phyloP scores from a whole-genome alignment of 2,329 filamentous ascomycete species.

The Pseudonectria foliicola region DNA sequence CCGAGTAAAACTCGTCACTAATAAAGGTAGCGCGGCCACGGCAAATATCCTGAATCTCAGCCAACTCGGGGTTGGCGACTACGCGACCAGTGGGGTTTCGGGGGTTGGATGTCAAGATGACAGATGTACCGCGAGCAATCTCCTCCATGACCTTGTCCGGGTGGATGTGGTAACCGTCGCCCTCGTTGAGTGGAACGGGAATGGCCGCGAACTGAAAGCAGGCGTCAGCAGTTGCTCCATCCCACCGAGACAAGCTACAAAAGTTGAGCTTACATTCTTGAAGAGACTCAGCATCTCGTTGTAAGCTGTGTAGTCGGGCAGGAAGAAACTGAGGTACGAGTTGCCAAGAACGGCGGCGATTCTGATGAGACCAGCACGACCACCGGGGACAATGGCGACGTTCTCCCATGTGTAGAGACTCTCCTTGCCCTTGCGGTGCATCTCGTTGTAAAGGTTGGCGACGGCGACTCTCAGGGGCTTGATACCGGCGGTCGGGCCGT shows the following conservation, averaged over 20 bases:
- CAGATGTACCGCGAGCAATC: constrained; percentile 76
- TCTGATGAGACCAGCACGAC: constrained; percentile 84
- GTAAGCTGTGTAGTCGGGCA: constrained; percentile 93
- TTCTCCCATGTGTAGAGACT: constrained; percentile 97
- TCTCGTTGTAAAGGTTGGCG: constrained; percentile 85
- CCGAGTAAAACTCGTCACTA: constrained; percentile 93
- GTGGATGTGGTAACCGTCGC: constrained; percentile 89
- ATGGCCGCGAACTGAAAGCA: constrained; percentile 67
- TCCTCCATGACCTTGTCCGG: constrained; percentile 89
- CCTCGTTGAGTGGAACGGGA: constrained; percentile 74
- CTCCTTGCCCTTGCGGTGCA: constrained; percentile 79
- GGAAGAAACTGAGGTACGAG: constrained; percentile 87
- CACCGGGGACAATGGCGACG: constrained; percentile 91
- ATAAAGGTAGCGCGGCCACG: constrained; percentile 85
- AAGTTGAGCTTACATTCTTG: constrained; percentile 58
- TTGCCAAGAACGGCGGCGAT: constrained; percentile 93
- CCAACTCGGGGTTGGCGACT: constrained; percentile 75
- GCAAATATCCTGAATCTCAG: constrained; percentile 88
- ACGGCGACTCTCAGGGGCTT: constrained; percentile 84
- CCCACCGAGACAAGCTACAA: background rate
- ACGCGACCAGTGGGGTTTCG: constrained; percentile 91
- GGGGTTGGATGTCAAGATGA: constrained; percentile 91
- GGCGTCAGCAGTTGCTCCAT: constrained; percentile 5
- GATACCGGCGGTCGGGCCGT: constrained; percentile 90
- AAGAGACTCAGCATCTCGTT: constrained; percentile 96